phyloP scores from a whole-genome alignment of 2,329 filamentous ascomycete genomes.

The Alternaria novae-zelandiae region DNA sequence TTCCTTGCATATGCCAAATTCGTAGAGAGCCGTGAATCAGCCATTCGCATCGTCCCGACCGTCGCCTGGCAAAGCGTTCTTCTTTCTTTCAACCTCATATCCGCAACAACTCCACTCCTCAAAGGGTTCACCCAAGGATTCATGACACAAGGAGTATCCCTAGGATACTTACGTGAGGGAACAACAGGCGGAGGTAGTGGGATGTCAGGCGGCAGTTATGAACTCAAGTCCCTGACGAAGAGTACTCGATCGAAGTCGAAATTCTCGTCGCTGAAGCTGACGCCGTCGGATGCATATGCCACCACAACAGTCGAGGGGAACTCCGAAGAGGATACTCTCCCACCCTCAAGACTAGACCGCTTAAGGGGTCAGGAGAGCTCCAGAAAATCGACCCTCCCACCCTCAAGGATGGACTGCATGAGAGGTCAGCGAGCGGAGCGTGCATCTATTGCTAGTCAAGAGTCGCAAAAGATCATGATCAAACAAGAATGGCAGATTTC shows the following conservation, averaged over 20 bases:
- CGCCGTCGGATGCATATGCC: neutral
- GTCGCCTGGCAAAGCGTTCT: slow-evolving; percentile 8
- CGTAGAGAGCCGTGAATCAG: neutral
- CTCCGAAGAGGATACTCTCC: neutral
- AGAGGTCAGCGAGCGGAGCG: neutral
- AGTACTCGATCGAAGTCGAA: neutral
- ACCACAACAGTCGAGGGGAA: neutral
- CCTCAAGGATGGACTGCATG: neutral
- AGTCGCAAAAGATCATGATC: slow-evolving; percentile 7
- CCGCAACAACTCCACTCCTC: slow-evolving; percentile 7
- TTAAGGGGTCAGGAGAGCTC: neutral
- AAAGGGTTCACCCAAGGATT: slow-evolving; percentile 6
- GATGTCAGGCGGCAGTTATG: neutral
- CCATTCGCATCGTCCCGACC: slow-evolving; percentile 6
- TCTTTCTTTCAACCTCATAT: slow-evolving; percentile 8
- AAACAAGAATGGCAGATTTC: neutral
- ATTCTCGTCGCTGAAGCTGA: neutral
- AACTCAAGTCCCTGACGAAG: neutral
- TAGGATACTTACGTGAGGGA: neutral
- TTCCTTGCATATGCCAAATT: slow-evolving; percentile 2
- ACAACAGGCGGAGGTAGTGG: neutral
- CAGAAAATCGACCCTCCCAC: neutral
- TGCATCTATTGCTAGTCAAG: slow-evolving; percentile 4
- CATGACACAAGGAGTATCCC: slow-evolving; percentile 2
- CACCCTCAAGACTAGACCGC: neutral